A percentile compares a stretch with the other conserved stretches of the same genome.
Evolutionary conservation across 495 filamentous ascomycete genomes (phyloP).

Genomic region (Lophiotrema nucula): DNA sequence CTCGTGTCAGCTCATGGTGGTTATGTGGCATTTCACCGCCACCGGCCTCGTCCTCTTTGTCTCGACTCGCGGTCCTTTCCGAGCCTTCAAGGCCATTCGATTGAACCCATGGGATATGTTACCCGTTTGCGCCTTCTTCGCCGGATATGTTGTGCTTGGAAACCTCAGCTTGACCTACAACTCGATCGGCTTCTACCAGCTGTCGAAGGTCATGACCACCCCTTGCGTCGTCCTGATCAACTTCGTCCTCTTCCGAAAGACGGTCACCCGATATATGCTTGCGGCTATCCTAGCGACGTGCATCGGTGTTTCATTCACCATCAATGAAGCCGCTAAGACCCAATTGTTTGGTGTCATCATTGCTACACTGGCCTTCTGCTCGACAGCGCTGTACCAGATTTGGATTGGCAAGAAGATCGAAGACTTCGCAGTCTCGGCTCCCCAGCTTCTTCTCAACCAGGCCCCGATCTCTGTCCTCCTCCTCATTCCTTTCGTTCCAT

Average conservation of each 20-base stretch:
- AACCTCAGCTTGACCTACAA: slow-evolving; percentile 45
- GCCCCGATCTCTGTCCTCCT: slow-evolving; percentile 43
- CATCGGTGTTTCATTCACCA: slow-evolving; percentile 34
- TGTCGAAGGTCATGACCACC: slow-evolving; percentile 45
- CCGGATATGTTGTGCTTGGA: slow-evolving; percentile 42
- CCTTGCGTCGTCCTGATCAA: slow-evolving; percentile 44
- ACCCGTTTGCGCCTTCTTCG: slow-evolving; percentile 44
- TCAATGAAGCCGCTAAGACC: slow-evolving; percentile 33
- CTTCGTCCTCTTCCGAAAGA: slow-evolving; percentile 41
- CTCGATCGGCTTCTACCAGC: slow-evolving; percentile 45
- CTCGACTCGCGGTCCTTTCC: slow-evolving; percentile 38
- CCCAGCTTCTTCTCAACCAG: slow-evolving; percentile 44
- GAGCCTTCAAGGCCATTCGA: slow-evolving; percentile 41
- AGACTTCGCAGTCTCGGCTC: slow-evolving; percentile 40
- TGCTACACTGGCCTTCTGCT: slow-evolving; percentile 40
- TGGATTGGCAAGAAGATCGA: slow-evolving; percentile 47
- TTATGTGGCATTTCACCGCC: slow-evolving; percentile 46
- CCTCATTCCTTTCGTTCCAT: slow-evolving; percentile 39
- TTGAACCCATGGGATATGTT: slow-evolving; percentile 42
- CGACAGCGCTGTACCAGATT: slow-evolving; percentile 44
- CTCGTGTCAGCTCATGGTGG: slow-evolving; percentile 34
- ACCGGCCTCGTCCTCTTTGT: slow-evolving; percentile 40
- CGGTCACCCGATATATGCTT: slow-evolving; percentile 37
- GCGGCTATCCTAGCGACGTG: slow-evolving; percentile 31
- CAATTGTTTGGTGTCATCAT: slow-evolving; percentile 39